phyloP scores from a whole-genome alignment of 2,329 filamentous ascomycete species.

The Leptodontidium sp. region DNA sequence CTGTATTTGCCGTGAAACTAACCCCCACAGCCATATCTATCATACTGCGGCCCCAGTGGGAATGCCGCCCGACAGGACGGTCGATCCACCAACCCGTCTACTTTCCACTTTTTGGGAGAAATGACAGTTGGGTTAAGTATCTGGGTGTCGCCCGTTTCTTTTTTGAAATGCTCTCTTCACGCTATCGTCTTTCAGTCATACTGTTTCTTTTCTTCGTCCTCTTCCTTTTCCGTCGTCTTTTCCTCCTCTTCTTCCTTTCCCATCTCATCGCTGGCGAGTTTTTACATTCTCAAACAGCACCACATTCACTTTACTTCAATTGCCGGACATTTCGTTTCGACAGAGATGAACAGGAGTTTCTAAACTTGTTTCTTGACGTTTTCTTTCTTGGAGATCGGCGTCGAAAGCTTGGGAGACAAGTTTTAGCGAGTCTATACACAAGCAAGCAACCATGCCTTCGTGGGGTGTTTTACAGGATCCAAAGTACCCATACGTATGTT shows the following conservation, averaged over 20 bases:
- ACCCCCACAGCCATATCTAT: conserved; percentile 22
- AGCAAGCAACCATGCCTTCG: conserved; percentile 36
- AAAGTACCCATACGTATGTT: conserved; percentile 39
- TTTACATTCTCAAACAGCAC: conserved; percentile 25
- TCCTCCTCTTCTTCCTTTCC: conserved; percentile 6
- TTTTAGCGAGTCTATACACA: conserved; percentile 18
- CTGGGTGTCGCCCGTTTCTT: conserved; percentile 20
- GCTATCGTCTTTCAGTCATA: conserved; percentile 14
- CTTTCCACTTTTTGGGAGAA: conserved; percentile 13
- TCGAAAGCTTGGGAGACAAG: conserved; percentile 6
- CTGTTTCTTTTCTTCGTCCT: conserved; percentile 23
- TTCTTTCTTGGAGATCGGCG: conserved; percentile 21
- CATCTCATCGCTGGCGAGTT: conserved; percentile 37
- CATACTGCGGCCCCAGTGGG: conserved; percentile 2
- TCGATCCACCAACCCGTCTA: conserved; percentile 2
- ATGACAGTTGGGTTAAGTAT: conserved; percentile 22
- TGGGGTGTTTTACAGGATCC: conserved; percentile 44
- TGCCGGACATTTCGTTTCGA: conserved; percentile 14
- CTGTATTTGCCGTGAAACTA: conserved; percentile 24
- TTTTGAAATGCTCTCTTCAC: conserved; percentile 20
- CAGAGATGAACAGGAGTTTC: conserved; percentile 27
- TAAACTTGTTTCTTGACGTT: conserved; percentile 20
- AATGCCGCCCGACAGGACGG: conserved; percentile 3
- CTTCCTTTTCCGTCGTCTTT: conserved; percentile 11
- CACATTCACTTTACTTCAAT: conserved; percentile 25